Evolutionary conservation across 768 basidiomycete genomes (phyloP), one percentile per base, ranked within the genome.

Genomic region (Filobasidium wieringae): DNA sequence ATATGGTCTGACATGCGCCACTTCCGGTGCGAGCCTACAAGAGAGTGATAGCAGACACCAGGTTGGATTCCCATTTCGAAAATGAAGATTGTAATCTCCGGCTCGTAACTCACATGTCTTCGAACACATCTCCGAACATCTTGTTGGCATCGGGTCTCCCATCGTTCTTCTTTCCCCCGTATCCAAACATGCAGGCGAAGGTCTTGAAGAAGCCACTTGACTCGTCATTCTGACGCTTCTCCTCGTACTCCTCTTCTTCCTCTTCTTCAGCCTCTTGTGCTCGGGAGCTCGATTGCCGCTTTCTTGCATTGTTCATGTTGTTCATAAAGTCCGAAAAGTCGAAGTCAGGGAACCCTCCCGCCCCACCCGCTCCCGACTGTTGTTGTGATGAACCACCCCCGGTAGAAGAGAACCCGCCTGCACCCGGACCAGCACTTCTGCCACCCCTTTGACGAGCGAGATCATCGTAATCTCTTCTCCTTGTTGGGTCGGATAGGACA

Each of bases 121-220:
- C 90, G 63, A 93, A 93, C 4, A 87, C 89, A 68, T 92, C 85
- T 2, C 85, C 83, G 69, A 93, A 95, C 7, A 91, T 82, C 37
- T 81, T 78, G 49, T 91, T 82, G 12, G 90, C 80, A 68, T 91
- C 78, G 30, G 89, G 88, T 59, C 82, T 55, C 61, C 24, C 70
- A 67, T 39, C 59, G 37, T 47, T 15, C 52, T 51, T 37, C 17
- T 52, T 24, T 45, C 24, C 17, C 41, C 45, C 73, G 26, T 74
- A 74, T 12, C 76, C 77, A 74, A 91, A 91, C 79, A 84, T 84
- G 60, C 77, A 77, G 26, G 86, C 76, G 66, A 89, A 91, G 56
- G 83, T 80, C 15, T 78, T 76, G 70, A 91, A 92, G 78, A 91
- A 90, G 61, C 77, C 80, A 4, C 80, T 77, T 0, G 85, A 85